A percentile compares a stretch with the other conserved stretches of the same genome.
Conservation (phyloP, 1,284 basidiomycete species). For the Cryptococcus sp. region DNA sequence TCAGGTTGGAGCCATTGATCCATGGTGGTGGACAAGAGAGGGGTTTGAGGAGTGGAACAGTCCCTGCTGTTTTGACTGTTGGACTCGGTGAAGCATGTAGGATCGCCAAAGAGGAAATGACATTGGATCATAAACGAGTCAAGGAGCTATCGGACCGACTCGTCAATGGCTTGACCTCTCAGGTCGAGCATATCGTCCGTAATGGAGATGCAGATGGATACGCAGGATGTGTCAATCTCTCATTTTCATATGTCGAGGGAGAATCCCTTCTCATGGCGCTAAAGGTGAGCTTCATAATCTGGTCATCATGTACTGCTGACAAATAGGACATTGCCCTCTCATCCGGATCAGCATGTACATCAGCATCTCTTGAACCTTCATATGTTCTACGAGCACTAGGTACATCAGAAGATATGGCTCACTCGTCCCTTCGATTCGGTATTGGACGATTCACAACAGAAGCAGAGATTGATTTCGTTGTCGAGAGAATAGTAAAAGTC, state of each 20-base stretch:
- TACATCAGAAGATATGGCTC: conserved; percentile 97
- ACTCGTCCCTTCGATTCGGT: conserved; percentile 95
- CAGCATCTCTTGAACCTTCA: conserved; percentile 95
- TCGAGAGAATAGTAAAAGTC: conserved; percentile 79
- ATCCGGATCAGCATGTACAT: conserved; percentile 97
- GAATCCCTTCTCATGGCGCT: conserved; percentile 97
- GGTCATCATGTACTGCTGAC: not conserved
- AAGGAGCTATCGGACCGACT: conserved; percentile 75
- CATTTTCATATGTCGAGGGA: conserved; percentile 95
- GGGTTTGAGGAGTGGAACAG: conserved; percentile 87
- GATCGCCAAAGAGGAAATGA: conserved; percentile 87
- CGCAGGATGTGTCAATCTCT: conserved; percentile 90
- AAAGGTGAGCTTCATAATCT: conserved; percentile 52
- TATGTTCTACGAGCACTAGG: conserved; percentile 96
- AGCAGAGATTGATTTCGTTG: conserved; percentile 92
- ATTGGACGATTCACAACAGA: conserved; percentile 98
- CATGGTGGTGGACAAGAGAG: conserved; percentile 97
- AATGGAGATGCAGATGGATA: conserved; percentile 89
- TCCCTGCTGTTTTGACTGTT: conserved; percentile 83
- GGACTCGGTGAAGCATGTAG: conserved; percentile 94
- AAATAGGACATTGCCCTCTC: conserved; percentile 88
- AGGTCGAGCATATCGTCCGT: conserved; percentile 84
- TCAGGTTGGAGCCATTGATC: conserved; percentile 90
- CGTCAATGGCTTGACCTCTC: conserved; percentile 71
- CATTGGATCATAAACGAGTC: conserved; percentile 79